Base-by-base conservation (phyloP, 83 land plant species). In the Diphasiastrum complanatum region DNA sequence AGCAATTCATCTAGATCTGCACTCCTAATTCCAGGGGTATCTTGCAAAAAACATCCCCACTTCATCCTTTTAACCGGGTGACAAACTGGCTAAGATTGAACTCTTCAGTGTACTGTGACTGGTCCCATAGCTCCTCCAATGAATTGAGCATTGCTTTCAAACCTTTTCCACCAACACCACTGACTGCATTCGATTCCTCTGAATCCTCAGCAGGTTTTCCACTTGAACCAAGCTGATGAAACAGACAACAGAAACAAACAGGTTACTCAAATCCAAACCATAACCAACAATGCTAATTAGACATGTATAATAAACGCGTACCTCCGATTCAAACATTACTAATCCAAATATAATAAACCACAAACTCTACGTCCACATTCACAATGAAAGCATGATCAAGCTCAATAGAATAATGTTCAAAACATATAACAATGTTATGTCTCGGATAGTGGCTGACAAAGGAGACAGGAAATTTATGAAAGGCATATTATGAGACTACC, bases 111-210 rank as follows among this genome's bases (percentile, higher is more conserved):
- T 93, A 93, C 63, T 88, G 98, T 53, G 98, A 93, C 59, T 89
- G 98, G 70, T 93, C 97, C 97, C 97, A 91, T 0, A 91, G 83
- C 55, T 87, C 97, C 25, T 83, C 97, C 49, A 91, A 48, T 49
- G 81, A 80, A 73, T 72, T 78, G 8, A 91, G 79, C 16, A 91
- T 79, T 33, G 95, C 73, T 55, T 91, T 91, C 57, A 91, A 37
- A 5, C 97, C 95, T 61, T 85, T 91, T 19, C 77, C 58, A n/a
- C n/a, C n/a, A n/a, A n/a, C 78, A 10, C 75, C 63, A 27, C 71
- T 64, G 37, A 35, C 23, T 31, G 67, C 43, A 51, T 75, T 75
- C 12, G 63, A n/a, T 1, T 12, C 76, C 8, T 45, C 72, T 10
- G 67, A 75, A 34, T 49, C 45, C 5, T 47, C 60, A 3, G 47